phyloP scores from a whole-genome alignment of 2,329 filamentous ascomycete genomes.

The Colletotrichum tanaceti region DNA sequence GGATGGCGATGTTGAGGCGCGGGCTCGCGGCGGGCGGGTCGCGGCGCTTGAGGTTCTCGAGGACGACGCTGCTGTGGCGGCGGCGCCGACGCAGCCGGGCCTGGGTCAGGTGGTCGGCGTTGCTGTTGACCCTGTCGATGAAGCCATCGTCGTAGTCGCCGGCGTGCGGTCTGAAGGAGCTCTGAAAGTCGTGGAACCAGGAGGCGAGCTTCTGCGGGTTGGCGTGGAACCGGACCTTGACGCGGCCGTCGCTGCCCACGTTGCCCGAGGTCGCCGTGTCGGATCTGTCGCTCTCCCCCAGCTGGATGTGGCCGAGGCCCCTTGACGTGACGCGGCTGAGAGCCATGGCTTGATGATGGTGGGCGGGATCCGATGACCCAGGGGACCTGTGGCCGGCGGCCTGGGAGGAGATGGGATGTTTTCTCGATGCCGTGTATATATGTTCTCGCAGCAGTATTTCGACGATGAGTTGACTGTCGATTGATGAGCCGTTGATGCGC shows the following conservation, averaged over 20 bases:
- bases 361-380: not conserved
- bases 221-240: slow-evolving; percentile 48
- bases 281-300: slow-evolving; percentile 43
- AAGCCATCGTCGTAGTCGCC: slow-evolving; percentile 3
- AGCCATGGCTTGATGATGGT: slow-evolving; percentile 42
- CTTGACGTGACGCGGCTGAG: slow-evolving; percentile 47
- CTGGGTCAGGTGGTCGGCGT: slow-evolving; percentile 1
- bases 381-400: not conserved
- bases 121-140: not conserved
- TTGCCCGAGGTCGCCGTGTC: slow-evolving; percentile 44
- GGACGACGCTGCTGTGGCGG: slow-evolving; percentile 22
- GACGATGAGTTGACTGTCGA: not conserved
- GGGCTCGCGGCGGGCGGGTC: slow-evolving; percentile 37
- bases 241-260: slow-evolving; percentile 48
- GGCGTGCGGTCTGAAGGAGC: slow-evolving; percentile 17
- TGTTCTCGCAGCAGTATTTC: too few relatives aligned
- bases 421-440: too few relatives aligned
- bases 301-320: slow-evolving; percentile 45
- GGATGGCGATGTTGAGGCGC: slow-evolving; percentile 49
- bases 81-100: not conserved
- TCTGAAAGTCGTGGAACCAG: slow-evolving; percentile 46
- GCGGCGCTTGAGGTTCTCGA: slow-evolving; percentile 26
- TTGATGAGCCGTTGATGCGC: too few relatives aligned
- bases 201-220: slow-evolving; percentile 44
- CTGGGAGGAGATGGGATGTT: too few relatives aligned